A percentile compares a stretch with the other conserved stretches of the same genome.
These are phyloP conservation scores for Penicillium sp. DNA, from an alignment of 2,329 filamentous ascomycete genomes.

Conservation along the genomic window DNA sequence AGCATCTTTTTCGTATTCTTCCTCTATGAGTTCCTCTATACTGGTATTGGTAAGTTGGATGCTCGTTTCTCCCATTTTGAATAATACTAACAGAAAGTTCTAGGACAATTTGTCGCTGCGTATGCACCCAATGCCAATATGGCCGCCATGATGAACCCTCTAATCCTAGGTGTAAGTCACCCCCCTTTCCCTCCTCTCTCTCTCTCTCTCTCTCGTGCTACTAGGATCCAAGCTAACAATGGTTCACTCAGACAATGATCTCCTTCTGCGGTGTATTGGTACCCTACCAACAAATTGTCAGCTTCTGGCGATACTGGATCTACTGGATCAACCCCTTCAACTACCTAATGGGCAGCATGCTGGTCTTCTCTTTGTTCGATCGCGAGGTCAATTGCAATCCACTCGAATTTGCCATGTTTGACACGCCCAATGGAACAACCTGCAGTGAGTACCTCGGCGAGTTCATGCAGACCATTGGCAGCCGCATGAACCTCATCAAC, in stretches of 20 bases:
- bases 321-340: constrained; percentile 35
- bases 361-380: constrained; percentile 29
- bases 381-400: constrained; percentile 26
- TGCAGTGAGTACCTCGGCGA: constrained; percentile 58
- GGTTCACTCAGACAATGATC: constrained; percentile 18
- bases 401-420: constrained; percentile 28
- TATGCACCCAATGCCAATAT: constrained; percentile 67
- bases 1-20: constrained; percentile 68
- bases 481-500: constrained; percentile 56
- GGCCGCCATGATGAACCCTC: constrained; percentile 70
- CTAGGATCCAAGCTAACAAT: not conserved
- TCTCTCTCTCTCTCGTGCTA: too few species aligned
- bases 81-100: not conserved
- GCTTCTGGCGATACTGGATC: constrained; percentile 36
- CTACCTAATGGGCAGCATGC: constrained; percentile 32
- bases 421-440: constrained; percentile 45
- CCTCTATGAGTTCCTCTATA: constrained; percentile 70
- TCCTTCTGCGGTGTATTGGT: constrained; percentile 35
- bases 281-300: constrained; percentile 31
- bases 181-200: not conserved
- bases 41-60: constrained; percentile 55
- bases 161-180: constrained; percentile 56
- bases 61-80: not conserved
- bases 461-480: constrained; percentile 52
- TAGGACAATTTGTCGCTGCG: constrained; percentile 70